phyloP scores from a whole-genome alignment of 1,139 yeast genomes.

The Pichia sp. region DNA sequence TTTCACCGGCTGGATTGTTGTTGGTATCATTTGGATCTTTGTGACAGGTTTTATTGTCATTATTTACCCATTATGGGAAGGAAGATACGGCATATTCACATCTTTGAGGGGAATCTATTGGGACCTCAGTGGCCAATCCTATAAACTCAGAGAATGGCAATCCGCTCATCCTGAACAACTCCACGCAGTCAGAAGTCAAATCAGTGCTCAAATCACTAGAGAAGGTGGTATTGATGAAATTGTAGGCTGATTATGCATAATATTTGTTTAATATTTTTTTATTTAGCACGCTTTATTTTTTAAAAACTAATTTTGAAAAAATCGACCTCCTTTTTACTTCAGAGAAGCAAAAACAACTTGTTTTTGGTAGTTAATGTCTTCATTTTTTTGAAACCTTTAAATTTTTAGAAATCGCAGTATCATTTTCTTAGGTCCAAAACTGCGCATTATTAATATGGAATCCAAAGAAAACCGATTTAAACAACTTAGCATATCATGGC shows the following conservation, averaged over 20 bases:
- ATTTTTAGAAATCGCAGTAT: too few relatives aligned
- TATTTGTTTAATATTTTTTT: too few relatives aligned
- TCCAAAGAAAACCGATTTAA: not conserved
- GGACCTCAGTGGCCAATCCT: conserved; percentile 70
- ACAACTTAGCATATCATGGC: too few relatives aligned
- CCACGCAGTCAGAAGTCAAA: conserved; percentile 59
- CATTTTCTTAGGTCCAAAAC: too few relatives aligned
- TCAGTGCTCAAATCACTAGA: conserved; percentile 21
- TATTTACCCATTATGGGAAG: conserved; percentile 32
- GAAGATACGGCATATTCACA: conserved; percentile 43
- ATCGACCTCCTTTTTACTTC: too few relatives aligned
- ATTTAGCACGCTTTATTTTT: too few relatives aligned
- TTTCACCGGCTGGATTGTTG: conserved; percentile 79
- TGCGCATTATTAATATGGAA: too few relatives aligned
- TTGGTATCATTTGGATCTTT: conserved; percentile 61
- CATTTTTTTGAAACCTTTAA: too few relatives aligned
- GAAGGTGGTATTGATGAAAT: conserved; percentile 5
- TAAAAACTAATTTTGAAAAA: too few relatives aligned
- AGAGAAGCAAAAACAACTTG: too few relatives aligned
- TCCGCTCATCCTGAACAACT: conserved; percentile 55
- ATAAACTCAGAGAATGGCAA: conserved; percentile 71
- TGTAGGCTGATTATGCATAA: not conserved
- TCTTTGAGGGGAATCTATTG: conserved; percentile 73
- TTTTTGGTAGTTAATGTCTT: too few relatives aligned
- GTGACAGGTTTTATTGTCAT: conserved; percentile 29